Conservation (phyloP, 768 basidiomycete species). For the Termitomyces sp. region DNA sequence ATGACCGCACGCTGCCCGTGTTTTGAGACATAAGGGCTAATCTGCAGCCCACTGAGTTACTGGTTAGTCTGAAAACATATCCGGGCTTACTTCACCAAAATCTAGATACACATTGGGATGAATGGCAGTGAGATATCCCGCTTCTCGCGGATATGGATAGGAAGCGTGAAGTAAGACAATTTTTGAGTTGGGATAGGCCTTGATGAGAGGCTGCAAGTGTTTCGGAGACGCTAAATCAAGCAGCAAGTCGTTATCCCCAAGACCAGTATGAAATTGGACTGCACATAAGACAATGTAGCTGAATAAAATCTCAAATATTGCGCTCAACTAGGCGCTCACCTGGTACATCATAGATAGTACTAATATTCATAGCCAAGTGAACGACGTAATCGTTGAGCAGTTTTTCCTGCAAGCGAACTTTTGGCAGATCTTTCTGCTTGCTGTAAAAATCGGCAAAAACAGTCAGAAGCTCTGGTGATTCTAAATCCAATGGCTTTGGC, state of each 20-base stretch:
- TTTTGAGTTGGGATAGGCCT: constrained; percentile 50
- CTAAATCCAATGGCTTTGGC: constrained; percentile 13
- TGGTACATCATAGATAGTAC: constrained; percentile 51
- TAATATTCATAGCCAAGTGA: constrained; percentile 45
- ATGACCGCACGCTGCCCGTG: constrained; percentile 59
- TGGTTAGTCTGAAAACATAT: not conserved
- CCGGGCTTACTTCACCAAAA: constrained; percentile 61
- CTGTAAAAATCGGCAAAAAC: constrained; percentile 29
- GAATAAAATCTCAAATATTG: not conserved
- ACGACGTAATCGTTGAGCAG: constrained; percentile 65
- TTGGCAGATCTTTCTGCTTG: constrained; percentile 17
- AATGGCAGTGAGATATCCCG: constrained; percentile 68
- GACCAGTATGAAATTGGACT: constrained; percentile 86
- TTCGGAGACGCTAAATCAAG: constrained; percentile 57
- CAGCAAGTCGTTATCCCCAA: constrained; percentile 70
- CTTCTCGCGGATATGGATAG: constrained; percentile 78
- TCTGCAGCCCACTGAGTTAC: constrained; percentile 20
- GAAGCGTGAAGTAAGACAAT: constrained; percentile 71
- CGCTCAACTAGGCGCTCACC: constrained; percentile 31
- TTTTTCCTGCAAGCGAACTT: constrained; percentile 55
- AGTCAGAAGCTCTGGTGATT: constrained; percentile 24
- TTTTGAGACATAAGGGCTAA: constrained; percentile 63
- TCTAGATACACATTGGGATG: constrained; percentile 76
- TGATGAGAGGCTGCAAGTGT: constrained; percentile 64
- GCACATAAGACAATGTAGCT: not conserved